phyloP scores from a whole-genome alignment of 768 basidiomycete genomes.

The Postia placenta region DNA sequence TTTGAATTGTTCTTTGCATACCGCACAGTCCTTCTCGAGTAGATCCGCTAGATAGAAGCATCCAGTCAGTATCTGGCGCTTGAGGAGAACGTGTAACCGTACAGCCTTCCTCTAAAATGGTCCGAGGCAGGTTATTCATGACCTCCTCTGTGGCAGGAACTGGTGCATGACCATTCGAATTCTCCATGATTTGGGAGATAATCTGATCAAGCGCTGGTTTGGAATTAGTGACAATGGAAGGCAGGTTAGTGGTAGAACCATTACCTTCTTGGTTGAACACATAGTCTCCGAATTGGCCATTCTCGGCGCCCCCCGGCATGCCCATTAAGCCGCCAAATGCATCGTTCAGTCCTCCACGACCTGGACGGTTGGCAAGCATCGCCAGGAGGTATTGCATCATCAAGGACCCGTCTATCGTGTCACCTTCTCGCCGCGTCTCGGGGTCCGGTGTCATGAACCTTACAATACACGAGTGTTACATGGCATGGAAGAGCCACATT shows the following conservation, averaged over 20 bases:
- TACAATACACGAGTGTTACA: no score
- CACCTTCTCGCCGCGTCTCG: slow-evolving; percentile 14
- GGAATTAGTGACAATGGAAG: background rate
- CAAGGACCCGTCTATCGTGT: slow-evolving; percentile 48
- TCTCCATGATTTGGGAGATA: slow-evolving; percentile 84
- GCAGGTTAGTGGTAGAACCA: background rate
- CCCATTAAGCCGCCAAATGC: slow-evolving; percentile 32
- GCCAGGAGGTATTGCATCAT: slow-evolving; percentile 73
- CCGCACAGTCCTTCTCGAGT: slow-evolving; percentile 77
- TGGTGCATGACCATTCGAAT: slow-evolving; percentile 63
- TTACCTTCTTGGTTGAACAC: slow-evolving; percentile 86
- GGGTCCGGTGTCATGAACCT: slow-evolving; percentile 35
- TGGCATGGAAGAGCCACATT: no score
- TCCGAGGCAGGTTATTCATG: slow-evolving; percentile 58
- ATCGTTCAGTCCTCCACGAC: slow-evolving; percentile 37
- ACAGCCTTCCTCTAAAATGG: slow-evolving; percentile 60
- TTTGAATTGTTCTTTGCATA: slow-evolving; percentile 86
- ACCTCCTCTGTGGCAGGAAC: slow-evolving; percentile 83
- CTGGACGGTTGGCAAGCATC: slow-evolving; percentile 38
- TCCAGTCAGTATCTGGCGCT: background rate
- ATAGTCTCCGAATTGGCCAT: slow-evolving; percentile 81
- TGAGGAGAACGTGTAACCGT: slow-evolving; percentile 21
- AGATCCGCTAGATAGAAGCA: slow-evolving; percentile 33
- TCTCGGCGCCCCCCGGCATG: slow-evolving; percentile 30
- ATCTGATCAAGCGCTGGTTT: slow-evolving; percentile 69